Conservation (phyloP, 208 protist species). For the Leishmania tarentolae region DNA sequence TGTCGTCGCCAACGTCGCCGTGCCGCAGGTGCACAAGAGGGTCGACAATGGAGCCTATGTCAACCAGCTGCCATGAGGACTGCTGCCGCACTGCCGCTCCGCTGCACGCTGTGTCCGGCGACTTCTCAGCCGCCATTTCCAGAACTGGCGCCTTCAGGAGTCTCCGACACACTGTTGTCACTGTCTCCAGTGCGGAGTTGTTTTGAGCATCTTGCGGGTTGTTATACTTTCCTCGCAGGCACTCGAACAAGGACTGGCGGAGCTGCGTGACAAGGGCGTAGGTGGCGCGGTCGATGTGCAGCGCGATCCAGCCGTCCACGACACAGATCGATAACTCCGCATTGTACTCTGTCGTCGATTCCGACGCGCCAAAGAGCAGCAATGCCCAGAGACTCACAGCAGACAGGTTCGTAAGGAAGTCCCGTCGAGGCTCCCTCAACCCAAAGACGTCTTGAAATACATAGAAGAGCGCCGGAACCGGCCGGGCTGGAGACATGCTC, state of each 20-base stretch:
- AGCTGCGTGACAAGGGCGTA: conserved; percentile 48
- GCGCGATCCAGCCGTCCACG: conserved; percentile 75
- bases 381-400: conserved; percentile 80
- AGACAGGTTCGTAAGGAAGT: conserved; percentile 80
- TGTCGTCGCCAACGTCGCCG: background rate
- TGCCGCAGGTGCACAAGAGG: conserved; percentile 23
- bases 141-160: conserved; percentile 61
- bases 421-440: conserved; percentile 47
- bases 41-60: conserved; percentile 35
- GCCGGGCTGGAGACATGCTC: background rate
- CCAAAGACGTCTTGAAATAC: conserved; percentile 80
- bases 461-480: conserved; percentile 69
- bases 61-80: conserved; percentile 25
- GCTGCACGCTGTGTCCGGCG: background rate
- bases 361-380: conserved; percentile 79
- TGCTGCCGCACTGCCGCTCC: conserved; percentile 1
- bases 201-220: conserved; percentile 56
- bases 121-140: background rate
- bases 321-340: conserved; percentile 54
- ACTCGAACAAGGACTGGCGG: conserved; percentile 47
- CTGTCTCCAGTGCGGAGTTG: conserved; percentile 49
- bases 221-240: conserved; percentile 65
- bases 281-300: conserved; percentile 50
- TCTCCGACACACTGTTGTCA: conserved; percentile 54
- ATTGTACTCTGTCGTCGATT: conserved; percentile 60